phyloP scores from a whole-genome alignment of 2,329 filamentous ascomycete genomes.

The Macrophomina pseudophaseolina region DNA sequence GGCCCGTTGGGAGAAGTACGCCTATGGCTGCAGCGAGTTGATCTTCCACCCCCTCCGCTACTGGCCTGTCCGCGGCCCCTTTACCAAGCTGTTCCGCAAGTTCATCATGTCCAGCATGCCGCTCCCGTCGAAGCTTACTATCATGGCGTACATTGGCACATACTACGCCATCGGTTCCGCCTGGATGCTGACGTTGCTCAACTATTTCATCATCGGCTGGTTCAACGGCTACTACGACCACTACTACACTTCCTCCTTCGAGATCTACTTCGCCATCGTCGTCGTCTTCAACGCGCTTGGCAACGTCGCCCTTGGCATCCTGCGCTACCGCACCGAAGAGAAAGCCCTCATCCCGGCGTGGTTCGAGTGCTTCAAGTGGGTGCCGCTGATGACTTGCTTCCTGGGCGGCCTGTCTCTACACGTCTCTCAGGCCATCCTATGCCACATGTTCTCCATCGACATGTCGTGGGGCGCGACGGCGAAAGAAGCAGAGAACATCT shows the following conservation, averaged over 20 bases:
- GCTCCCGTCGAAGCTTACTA: conserved; percentile 75
- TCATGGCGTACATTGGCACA: conserved; percentile 78
- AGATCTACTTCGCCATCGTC: conserved; percentile 81
- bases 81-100: conserved; percentile 76
- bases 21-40: conserved; percentile 82
- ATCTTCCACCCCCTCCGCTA: conserved; percentile 78
- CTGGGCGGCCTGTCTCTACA: conserved; percentile 48
- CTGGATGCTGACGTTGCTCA: conserved; percentile 73
- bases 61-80: conserved; percentile 75
- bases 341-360: conserved; percentile 61
- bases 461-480: conserved; percentile 61
- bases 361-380: conserved; percentile 69
- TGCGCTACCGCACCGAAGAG: conserved; percentile 74
- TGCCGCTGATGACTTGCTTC: conserved; percentile 50
- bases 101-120: conserved; percentile 77
- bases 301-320: conserved; percentile 72
- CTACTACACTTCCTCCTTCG: conserved; percentile 77
- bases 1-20: conserved; percentile 85
- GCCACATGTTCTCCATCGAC: conserved; percentile 48
- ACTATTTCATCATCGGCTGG: conserved; percentile 79
- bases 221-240: conserved; percentile 77
- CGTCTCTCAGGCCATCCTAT: conserved; percentile 47
- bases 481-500: conserved; percentile 63
- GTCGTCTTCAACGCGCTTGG: conserved; percentile 78
- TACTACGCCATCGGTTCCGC: conserved; percentile 80